phyloP scores from a whole-genome alignment of 2,329 filamentous ascomycete species.

The Lachnellula hyalina region DNA sequence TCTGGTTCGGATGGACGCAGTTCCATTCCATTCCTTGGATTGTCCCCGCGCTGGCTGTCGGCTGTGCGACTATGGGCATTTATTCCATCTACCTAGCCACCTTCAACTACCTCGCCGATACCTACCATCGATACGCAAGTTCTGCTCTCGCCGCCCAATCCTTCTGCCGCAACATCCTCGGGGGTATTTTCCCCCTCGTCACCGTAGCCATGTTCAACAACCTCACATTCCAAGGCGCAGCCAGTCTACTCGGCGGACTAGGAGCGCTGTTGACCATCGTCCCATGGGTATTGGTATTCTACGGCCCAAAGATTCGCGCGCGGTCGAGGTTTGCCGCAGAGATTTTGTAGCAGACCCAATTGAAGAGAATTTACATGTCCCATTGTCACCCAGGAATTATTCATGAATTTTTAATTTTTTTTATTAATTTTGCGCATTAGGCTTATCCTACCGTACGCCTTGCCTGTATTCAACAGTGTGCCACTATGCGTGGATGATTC shows the following conservation, averaged over 20 bases:
- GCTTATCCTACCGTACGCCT: too few species aligned
- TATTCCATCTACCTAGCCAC: slow-evolving; percentile 81
- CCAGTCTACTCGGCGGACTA: slow-evolving; percentile 70
- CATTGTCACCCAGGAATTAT: too few species aligned
- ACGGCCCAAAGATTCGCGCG: slow-evolving; percentile 67
- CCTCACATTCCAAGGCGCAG: slow-evolving; percentile 66
- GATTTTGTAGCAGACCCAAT: too few species aligned
- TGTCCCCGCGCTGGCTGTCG: slow-evolving; percentile 63
- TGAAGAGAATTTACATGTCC: too few species aligned
- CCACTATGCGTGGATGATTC: too few species aligned
- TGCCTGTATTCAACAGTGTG: too few species aligned
- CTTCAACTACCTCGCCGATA: slow-evolving; percentile 90
- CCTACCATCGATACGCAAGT: slow-evolving; percentile 78
- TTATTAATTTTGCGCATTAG: too few species aligned
- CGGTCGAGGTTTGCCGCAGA: slow-evolving; percentile 66
- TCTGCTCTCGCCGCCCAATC: slow-evolving; percentile 82
- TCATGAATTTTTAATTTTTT: too few species aligned
- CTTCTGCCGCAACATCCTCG: slow-evolving; percentile 79
- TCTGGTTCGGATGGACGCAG: slow-evolving; percentile 64
- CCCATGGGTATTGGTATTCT: slow-evolving; percentile 82
- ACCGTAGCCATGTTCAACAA: slow-evolving; percentile 67
- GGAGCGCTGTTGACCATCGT: slow-evolving; percentile 62
- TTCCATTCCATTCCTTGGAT: slow-evolving; percentile 63
- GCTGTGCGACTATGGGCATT: slow-evolving; percentile 76
- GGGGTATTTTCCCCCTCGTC: slow-evolving; percentile 74